Percentiles rank a stretch among this genome's conserved stretches.
phyloP scores from a whole-genome alignment of 305 asterid genomes.

The Lippia alba region DNA sequence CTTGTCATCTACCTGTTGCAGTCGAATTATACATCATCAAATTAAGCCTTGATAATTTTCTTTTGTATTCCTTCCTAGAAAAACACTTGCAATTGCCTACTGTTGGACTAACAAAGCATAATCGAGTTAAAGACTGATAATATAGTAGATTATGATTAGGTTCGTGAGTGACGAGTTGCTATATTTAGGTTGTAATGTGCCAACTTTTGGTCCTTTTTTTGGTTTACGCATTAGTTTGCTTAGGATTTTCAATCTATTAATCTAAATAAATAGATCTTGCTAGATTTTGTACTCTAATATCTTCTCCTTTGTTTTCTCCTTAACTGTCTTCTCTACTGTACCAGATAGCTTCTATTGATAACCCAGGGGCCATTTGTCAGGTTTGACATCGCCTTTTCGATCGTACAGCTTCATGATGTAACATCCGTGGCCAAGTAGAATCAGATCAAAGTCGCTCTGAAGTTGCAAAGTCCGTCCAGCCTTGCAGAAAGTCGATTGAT shows the following conservation, averaged over 20 bases:
- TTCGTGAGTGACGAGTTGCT: not conserved
- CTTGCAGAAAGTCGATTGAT: too few relatives aligned
- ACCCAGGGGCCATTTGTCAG: too few relatives aligned
- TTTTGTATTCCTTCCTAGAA: not conserved
- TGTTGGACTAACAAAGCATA: not conserved
- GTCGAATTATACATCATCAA: too few relatives aligned
- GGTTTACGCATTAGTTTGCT: not conserved
- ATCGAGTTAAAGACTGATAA: not conserved
- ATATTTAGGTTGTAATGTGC: not conserved
- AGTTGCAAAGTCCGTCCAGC: too few relatives aligned
- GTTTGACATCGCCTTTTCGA: too few relatives aligned
- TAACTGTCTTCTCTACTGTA: too few relatives aligned
- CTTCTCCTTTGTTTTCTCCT: too few relatives aligned
- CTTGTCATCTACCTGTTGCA: slow-evolving; percentile 6
- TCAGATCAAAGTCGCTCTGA: too few relatives aligned
- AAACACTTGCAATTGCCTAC: not conserved
- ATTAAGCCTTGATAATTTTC: not conserved
- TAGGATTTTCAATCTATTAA: not conserved
- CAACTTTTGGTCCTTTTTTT: not conserved
- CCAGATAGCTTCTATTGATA: too few relatives aligned
- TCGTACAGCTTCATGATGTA: too few relatives aligned
- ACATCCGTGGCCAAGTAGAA: too few relatives aligned
- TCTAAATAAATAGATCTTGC: not conserved
- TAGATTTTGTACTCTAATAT: not conserved
- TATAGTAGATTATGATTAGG: not conserved